phyloP scores from a whole-genome alignment of 768 basidiomycete species.

The Suillus subaureus region DNA sequence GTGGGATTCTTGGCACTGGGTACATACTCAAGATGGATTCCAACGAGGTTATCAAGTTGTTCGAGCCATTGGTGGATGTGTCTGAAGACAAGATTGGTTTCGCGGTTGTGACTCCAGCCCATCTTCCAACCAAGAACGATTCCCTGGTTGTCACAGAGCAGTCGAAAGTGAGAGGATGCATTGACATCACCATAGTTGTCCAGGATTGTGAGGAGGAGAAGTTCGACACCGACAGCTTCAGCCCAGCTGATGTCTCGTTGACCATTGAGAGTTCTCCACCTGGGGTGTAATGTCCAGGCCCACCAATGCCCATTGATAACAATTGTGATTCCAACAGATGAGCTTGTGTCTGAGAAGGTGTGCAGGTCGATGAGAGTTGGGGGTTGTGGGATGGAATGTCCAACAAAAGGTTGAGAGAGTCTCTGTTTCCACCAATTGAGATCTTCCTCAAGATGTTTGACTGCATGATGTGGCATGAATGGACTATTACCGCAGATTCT shows the following conservation, averaged over 20 bases:
- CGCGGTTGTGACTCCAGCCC: no score
- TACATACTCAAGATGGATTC: no score
- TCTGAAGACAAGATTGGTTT: no score
- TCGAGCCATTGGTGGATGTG: no score
- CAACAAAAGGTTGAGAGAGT: slow-evolving; percentile 4
- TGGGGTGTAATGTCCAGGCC: slow-evolving; percentile 32
- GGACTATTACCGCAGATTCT: slow-evolving; percentile 29
- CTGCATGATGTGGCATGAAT: slow-evolving; percentile 28
- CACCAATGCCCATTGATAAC: slow-evolving; percentile 18
- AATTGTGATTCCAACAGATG: slow-evolving; percentile 36
- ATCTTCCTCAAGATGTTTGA: slow-evolving; percentile 19
- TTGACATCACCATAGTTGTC: no score
- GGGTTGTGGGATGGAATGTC: slow-evolving; percentile 32
- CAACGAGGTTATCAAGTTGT: no score
- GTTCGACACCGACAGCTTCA: slow-evolving; percentile 26
- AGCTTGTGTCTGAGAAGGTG: slow-evolving; percentile 43
- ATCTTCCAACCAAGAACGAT: no score
- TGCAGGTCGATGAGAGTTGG: slow-evolving; percentile 23
- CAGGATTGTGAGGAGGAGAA: slow-evolving; percentile 11
- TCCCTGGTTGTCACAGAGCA: no score
- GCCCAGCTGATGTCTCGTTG: slow-evolving; percentile 46
- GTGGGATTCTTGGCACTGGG: no score
- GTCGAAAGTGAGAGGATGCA: no score
- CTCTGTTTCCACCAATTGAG: slow-evolving; percentile 47
- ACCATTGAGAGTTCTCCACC: slow-evolving; percentile 29